Evolutionary conservation across 2,329 filamentous ascomycete species (phyloP).

Genomic region (Fusarium ramigenum): DNA sequence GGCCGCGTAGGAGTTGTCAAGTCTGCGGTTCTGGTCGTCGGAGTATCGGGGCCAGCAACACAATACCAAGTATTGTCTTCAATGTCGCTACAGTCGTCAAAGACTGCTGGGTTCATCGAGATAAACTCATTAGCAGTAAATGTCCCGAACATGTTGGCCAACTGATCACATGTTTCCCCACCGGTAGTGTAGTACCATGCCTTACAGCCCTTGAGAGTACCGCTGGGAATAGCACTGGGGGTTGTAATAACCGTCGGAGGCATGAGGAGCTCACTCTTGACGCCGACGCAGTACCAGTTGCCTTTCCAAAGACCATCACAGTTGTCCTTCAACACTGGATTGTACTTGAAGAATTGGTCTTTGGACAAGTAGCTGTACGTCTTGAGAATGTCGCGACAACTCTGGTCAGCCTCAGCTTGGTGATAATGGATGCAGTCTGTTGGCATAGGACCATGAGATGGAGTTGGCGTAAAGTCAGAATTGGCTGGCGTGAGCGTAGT

Average conservation of each 20-base stretch:
- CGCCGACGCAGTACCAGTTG: not conserved
- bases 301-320: not conserved
- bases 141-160: not conserved
- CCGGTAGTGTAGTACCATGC: not conserved
- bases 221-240: not conserved
- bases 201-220: not conserved
- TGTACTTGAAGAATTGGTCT: constrained; percentile 1
- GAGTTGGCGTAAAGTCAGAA: not conserved
- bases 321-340: not conserved
- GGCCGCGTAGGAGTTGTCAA: fast-evolving
- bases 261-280: not conserved
- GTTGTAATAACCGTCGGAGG: not conserved
- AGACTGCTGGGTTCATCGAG: not conserved
- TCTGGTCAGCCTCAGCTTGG: not conserved
- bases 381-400: not conserved
- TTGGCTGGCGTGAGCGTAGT: fast-evolving
- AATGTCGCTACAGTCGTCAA: fast-evolving
- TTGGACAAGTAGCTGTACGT: not conserved
- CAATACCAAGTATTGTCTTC: not conserved
- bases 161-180: not conserved
- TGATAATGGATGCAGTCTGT: not conserved
- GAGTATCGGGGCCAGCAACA: not conserved
- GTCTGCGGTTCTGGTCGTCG: not conserved
- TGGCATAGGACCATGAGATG: not conserved
- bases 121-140: not conserved